Evolutionary conservation across 345 rosid genomes (phyloP), one percentile per base, ranked within the genome.

Genomic region (Brassica napus): DNA sequence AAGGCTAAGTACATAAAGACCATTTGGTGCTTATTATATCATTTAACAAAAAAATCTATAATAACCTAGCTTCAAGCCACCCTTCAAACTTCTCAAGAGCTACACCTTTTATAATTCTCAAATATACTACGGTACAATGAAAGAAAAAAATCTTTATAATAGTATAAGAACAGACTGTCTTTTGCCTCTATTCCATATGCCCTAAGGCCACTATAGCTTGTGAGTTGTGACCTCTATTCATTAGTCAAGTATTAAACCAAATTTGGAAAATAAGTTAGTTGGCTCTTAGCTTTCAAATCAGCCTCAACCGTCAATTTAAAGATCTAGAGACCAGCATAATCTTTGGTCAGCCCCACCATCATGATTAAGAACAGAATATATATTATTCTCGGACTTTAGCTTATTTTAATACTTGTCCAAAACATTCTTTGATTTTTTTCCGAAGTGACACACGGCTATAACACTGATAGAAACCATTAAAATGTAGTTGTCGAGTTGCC

Each of bases 291-390:
- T 61, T 63, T 74, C 62, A 74, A 74, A 63, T 79, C 83, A 80
- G 72, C 28, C 72, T 63, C 72, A 74, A 35, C 79, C 79, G 83
- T 82, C 68, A 77, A 61, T 76, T 71, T 81, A 59, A 74, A 80
- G 79, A 74, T 80, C 83, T 74, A 74, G 47, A 75, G 79, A 69
- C 79, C 75, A 80, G 39, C 71, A 73, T 68, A 42, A 80, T 80
- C 83, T 80, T 70, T 80, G 79, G 54, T 69, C 72, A 74, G 76
- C 24, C 79, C 83, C 83, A 80, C 79, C 75, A 74, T 39, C 67
- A 79, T 75, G 65, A 62, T 68, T 60, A 14, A 68, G 30, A 44
- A 79, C 31, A 64, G 57, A 26, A 8, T 28, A 68, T 59, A 8
- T 28, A 68, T 59, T 26, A 55, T 71, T 78, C 72, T 21, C 52